A percentile compares a stretch with the other conserved stretches of the same genome.
Conservation (phyloP, 345 rosid genomes). For the Sapria himalayana region DNA sequence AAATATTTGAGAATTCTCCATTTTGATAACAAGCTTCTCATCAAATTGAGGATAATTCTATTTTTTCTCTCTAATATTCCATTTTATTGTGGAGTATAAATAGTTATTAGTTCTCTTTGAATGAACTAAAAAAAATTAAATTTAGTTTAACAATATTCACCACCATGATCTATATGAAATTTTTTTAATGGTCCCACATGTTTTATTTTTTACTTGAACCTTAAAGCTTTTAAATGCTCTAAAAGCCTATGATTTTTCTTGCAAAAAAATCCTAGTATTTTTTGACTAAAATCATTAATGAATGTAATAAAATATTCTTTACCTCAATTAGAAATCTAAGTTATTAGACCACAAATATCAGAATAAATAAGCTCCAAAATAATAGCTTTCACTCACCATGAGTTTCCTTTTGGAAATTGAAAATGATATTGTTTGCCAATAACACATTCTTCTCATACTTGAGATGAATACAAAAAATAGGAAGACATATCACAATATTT, state of each 20-base stretch:
- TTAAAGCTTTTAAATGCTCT: neutral
- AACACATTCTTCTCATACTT: neutral
- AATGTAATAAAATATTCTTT: too few species aligned
- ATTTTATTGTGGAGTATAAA: neutral
- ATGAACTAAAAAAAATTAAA: neutral
- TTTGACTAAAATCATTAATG: too few species aligned
- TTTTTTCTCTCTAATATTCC: neutral
- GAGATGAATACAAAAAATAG: too few species aligned
- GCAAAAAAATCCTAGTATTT: too few species aligned
- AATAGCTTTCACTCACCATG: too few species aligned
- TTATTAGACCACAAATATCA: too few species aligned
- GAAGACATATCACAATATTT: neutral
- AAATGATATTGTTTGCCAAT: neutral
- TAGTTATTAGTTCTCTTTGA: neutral
- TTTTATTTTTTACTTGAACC: neutral
- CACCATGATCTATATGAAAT: neutral
- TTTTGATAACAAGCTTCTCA: neutral
- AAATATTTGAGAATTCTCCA: neutral
- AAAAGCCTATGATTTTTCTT: too few species aligned
- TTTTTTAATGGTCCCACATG: neutral
- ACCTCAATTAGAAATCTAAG: too few species aligned
- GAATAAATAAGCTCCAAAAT: too few species aligned
- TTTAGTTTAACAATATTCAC: neutral
- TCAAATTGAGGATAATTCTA: neutral
- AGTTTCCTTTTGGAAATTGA: neutral